phyloP scores from a whole-genome alignment of 805 yeast genomes.

The Candida dendrica region DNA sequence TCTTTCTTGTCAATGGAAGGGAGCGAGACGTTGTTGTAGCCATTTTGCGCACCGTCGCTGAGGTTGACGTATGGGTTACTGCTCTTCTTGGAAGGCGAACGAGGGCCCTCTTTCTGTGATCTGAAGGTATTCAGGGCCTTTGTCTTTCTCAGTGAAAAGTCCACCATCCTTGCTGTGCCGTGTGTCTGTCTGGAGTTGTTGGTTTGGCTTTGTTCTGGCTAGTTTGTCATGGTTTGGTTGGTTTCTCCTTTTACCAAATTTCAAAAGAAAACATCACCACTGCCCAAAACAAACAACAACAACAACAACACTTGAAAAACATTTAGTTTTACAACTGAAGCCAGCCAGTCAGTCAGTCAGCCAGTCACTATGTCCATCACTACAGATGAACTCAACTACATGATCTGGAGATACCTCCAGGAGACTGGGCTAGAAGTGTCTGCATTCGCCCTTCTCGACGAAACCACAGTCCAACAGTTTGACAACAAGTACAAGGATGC shows the following conservation, averaged over 20 bases:
- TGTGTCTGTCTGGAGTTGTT: too few species aligned
- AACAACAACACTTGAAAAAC: neutral
- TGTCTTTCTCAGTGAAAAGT: conserved; percentile 25
- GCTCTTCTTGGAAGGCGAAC: conserved; percentile 11
- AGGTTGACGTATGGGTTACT: conserved; percentile 17
- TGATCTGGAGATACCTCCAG: conserved; percentile 88
- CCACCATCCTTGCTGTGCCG: conserved; percentile 19
- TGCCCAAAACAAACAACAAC: neutral
- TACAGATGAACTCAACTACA: conserved; percentile 78
- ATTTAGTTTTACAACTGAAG: too few species aligned
- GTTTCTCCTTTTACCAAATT: too few species aligned
- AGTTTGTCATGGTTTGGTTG: too few species aligned
- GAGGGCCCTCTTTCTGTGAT: conserved; percentile 8
- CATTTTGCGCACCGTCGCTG: conserved; percentile 10
- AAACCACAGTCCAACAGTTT: conserved; percentile 51
- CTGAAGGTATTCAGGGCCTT: conserved; percentile 18
- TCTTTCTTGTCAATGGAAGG: conserved; percentile 28
- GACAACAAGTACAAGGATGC: conserved; percentile 42
- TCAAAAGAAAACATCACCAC: too few species aligned
- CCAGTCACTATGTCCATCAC: conserved; percentile 59
- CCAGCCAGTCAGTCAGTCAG: too few species aligned
- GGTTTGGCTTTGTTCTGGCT: too few species aligned
- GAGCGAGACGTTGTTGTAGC: conserved; percentile 7
- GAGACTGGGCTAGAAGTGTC: conserved; percentile 74
- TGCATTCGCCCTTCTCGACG: conserved; percentile 75